phyloP scores from a whole-genome alignment of 1,139 yeast species.

The Diutina siamensis region DNA sequence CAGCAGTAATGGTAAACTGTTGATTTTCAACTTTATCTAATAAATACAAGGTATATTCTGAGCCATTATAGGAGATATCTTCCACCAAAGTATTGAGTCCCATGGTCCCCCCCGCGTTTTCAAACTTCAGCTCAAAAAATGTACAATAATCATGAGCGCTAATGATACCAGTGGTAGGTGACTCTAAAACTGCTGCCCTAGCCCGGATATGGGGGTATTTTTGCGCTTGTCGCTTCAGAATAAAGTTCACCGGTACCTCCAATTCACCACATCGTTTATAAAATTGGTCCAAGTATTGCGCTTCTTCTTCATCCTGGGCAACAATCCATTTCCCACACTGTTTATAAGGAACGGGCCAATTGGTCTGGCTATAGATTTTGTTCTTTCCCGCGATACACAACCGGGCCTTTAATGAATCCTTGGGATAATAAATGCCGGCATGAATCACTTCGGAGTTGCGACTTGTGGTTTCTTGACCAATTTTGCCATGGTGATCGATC shows the following conservation, averaged over 20 bases:
- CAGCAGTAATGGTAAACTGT: conserved; percentile 35
- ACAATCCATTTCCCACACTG: conserved; percentile 85
- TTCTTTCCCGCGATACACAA: conserved; percentile 69
- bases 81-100: conserved; percentile 51
- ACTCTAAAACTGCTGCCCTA: conserved; percentile 45
- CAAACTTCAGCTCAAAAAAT: conserved; percentile 43
- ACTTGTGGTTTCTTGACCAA: conserved; percentile 76
- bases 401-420: conserved; percentile 50
- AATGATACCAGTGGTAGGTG: conserved; percentile 82
- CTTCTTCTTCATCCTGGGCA: conserved; percentile 62
- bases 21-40: conserved; percentile 13
- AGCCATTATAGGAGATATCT: conserved; percentile 22
- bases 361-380: conserved; percentile 35
- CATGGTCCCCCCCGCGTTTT: conserved; percentile 48
- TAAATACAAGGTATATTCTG: conserved; percentile 1
- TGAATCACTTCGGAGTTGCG: conserved; percentile 89
- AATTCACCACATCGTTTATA: conserved; percentile 39
- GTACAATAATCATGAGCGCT: conserved; percentile 69
- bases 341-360: conserved; percentile 33
- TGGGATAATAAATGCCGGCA: conserved; percentile 80
- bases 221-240: conserved; percentile 31
- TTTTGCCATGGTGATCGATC: conserved; percentile 50
- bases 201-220: conserved; percentile 63
- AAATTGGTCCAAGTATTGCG: conserved; percentile 43
- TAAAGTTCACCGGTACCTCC: conserved; percentile 49